phyloP scores from a whole-genome alignment of 495 filamentous ascomycete genomes.

The Parmelia sp. region DNA sequence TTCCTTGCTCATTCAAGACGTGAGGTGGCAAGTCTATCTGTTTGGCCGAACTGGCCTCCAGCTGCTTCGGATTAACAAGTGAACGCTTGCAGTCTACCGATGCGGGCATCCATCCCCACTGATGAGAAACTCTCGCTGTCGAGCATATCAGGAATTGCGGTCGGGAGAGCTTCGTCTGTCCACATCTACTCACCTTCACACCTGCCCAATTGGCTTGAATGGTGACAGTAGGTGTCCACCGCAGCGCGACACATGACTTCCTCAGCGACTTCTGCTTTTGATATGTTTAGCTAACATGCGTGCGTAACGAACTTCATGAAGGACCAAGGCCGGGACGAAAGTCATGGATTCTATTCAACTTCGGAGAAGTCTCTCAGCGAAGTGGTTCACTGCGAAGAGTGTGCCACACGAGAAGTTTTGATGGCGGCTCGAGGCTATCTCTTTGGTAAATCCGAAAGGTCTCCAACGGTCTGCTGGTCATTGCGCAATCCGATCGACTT shows the following conservation, averaged over 20 bases:
- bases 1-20: background rate
- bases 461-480: background rate
- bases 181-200: background rate
- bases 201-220: background rate
- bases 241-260: background rate
- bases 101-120: background rate
- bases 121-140: background rate
- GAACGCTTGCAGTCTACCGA: background rate
- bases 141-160: background rate
- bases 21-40: background rate
- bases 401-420: background rate
- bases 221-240: background rate
- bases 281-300: background rate
- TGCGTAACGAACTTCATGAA: background rate
- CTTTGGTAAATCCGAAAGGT: background rate
- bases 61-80: background rate
- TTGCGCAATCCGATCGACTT: background rate
- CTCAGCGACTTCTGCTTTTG: background rate
- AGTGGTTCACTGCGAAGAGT: background rate
- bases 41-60: background rate
- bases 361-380: background rate
- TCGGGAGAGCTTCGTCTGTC: background rate
- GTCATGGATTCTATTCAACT: background rate
- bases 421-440: background rate
- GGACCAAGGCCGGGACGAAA: background rate